Evolutionary conservation across 108 stramenopile species (phyloP).

Genomic region (Nitzschia sp.): DNA sequence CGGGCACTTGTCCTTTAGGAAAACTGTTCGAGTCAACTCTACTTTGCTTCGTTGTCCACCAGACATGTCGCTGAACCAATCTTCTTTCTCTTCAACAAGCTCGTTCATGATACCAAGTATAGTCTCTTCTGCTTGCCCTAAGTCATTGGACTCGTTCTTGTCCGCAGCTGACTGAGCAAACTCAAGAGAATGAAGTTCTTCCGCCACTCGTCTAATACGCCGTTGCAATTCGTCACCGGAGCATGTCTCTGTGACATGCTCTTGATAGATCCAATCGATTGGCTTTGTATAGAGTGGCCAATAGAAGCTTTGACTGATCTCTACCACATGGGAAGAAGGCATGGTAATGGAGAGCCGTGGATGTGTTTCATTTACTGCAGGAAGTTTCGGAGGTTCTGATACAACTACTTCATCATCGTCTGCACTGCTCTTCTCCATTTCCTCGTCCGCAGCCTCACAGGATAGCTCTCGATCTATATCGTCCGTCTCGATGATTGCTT

Average conservation of each 20-base stretch:
- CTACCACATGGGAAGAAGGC: slow-evolving; percentile 83
- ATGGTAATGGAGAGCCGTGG: slow-evolving; percentile 69
- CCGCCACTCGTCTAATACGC: slow-evolving; percentile 48
- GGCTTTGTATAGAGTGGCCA: slow-evolving; percentile 84
- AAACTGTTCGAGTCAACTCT: slow-evolving; percentile 81
- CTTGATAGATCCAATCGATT: slow-evolving; percentile 86
- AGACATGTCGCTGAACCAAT: slow-evolving; percentile 85
- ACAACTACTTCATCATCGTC: not conserved
- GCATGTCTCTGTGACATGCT: slow-evolving; percentile 41
- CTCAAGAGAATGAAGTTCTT: slow-evolving; percentile 63
- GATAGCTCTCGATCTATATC: slow-evolving; percentile 41
- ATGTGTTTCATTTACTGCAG: slow-evolving; percentile 15
- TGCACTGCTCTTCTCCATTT: not conserved
- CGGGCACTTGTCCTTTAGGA: slow-evolving; percentile 71
- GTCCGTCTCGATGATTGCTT: slow-evolving; percentile 42
- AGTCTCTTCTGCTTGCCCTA: slow-evolving; percentile 22
- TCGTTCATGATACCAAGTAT: slow-evolving; percentile 54
- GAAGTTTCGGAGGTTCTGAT: not conserved
- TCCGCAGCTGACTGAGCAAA: slow-evolving; percentile 54
- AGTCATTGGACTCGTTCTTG: not conserved
- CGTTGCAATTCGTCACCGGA: slow-evolving; percentile 34
- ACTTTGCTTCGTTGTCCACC: slow-evolving; percentile 90
- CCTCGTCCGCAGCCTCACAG: slow-evolving; percentile 48
- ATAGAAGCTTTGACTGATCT: slow-evolving; percentile 85
- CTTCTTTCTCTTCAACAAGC: slow-evolving; percentile 78